Conservation (phyloP, 2,329 filamentous ascomycete genomes). For the Penicillium sp. region DNA sequence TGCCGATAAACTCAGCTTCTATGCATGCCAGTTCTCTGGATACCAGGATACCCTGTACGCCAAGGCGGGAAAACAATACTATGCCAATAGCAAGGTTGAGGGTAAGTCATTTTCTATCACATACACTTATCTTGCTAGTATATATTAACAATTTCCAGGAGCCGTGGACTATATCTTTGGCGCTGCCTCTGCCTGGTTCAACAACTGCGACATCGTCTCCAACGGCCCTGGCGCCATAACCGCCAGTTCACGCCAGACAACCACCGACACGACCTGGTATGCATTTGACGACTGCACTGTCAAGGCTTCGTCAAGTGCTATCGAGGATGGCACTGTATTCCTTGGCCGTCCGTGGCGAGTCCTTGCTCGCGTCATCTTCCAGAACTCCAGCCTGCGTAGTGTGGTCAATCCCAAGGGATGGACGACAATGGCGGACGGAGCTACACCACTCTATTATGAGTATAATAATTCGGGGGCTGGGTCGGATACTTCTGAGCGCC, state of each 20-base stretch:
- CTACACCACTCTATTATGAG: slow-evolving; percentile 28
- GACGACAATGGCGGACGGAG: slow-evolving; percentile 26
- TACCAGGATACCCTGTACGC: slow-evolving; percentile 34
- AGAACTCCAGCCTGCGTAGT: slow-evolving; percentile 23
- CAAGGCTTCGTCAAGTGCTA: slow-evolving; percentile 15
- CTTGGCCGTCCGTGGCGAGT: slow-evolving; percentile 30
- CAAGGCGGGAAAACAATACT: slow-evolving; percentile 29
- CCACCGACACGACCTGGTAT: slow-evolving; percentile 25
- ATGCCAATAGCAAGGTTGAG: slow-evolving; percentile 27
- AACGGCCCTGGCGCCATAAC: slow-evolving; percentile 28
- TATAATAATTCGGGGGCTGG: slow-evolving; percentile 24
- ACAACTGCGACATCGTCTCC: slow-evolving; percentile 28
- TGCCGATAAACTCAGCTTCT: slow-evolving; percentile 28
- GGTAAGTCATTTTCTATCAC: slow-evolving; percentile 10
- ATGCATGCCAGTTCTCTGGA: slow-evolving; percentile 28
- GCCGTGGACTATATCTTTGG: slow-evolving; percentile 33
- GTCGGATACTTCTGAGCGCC: slow-evolving; percentile 14
- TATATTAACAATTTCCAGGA: slow-evolving; percentile 13
- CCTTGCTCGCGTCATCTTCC: slow-evolving; percentile 30
- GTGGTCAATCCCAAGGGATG: slow-evolving; percentile 28
- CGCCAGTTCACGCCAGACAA: slow-evolving; percentile 23
- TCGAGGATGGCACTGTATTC: slow-evolving; percentile 22
- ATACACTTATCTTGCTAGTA: not conserved
- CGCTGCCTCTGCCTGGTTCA: slow-evolving; percentile 24
- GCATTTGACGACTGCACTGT: slow-evolving; percentile 26